Evolutionary conservation across 1,139 yeast species (phyloP).

Genomic region (Yamadazyma sp.): DNA sequence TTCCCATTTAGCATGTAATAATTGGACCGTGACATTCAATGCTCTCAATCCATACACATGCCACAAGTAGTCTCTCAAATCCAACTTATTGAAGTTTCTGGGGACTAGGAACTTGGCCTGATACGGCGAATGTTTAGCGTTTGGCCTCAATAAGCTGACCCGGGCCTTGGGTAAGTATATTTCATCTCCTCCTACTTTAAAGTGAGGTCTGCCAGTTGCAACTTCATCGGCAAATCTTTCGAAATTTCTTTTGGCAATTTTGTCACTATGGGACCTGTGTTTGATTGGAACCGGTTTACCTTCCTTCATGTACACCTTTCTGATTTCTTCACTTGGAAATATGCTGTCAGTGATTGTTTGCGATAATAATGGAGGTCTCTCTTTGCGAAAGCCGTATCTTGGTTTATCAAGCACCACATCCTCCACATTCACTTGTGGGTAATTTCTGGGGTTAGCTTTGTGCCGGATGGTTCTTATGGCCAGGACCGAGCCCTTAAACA

Average conservation of each 20-base stretch:
- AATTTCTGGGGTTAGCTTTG: slow-evolving; percentile 30
- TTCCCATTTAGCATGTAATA: slow-evolving; percentile 69
- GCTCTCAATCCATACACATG: slow-evolving; percentile 87
- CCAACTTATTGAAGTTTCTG: slow-evolving; percentile 84
- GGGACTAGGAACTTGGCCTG: slow-evolving; percentile 96
- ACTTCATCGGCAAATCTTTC: slow-evolving; percentile 54
- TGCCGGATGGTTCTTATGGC: slow-evolving; percentile 25
- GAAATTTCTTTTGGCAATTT: slow-evolving; percentile 39
- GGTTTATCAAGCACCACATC: slow-evolving; percentile 43
- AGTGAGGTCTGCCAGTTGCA: slow-evolving; percentile 71
- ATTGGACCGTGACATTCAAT: slow-evolving; percentile 80
- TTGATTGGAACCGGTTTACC: slow-evolving; percentile 48
- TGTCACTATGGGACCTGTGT: slow-evolving; percentile 34
- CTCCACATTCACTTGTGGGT: slow-evolving; percentile 41
- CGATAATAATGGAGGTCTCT: slow-evolving; percentile 41
- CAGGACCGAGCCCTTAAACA: slow-evolving; percentile 1
- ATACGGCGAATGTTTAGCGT: slow-evolving; percentile 92
- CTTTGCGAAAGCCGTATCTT: slow-evolving; percentile 39
- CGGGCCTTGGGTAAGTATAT: slow-evolving; percentile 84
- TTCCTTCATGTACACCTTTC: slow-evolving; percentile 31
- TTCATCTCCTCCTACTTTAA: slow-evolving; percentile 70
- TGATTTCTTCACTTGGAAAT: slow-evolving; percentile 42
- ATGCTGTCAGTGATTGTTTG: slow-evolving; percentile 41
- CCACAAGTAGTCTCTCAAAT: slow-evolving; percentile 86
- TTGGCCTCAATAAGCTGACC: slow-evolving; percentile 75